A percentile compares a stretch with the other conserved stretches of the same genome.
These are phyloP conservation scores for Coemansia sp. DNA, from an alignment of 192 early-diverging fungal genomes.

Conservation along the genomic window DNA sequence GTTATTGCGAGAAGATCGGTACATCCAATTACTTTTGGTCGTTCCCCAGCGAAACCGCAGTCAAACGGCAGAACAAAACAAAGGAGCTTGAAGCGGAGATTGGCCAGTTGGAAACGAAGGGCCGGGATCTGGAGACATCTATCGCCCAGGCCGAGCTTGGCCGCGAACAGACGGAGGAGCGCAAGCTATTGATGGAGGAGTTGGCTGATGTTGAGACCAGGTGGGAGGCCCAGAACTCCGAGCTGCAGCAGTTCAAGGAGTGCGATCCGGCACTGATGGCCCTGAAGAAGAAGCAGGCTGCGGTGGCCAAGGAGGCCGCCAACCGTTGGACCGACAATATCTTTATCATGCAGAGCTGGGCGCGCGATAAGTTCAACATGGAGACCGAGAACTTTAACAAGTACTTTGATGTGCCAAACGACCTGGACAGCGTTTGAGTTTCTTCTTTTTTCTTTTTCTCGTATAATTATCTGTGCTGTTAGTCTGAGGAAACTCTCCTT, in stretches of 20 bases:
- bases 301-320: conserved; percentile 67
- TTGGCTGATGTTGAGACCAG: conserved; percentile 56
- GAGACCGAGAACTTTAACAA: conserved; percentile 63
- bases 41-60: conserved; percentile 72
- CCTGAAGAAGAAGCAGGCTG: conserved; percentile 62
- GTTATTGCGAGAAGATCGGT: conserved; percentile 83
- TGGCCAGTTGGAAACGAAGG: conserved; percentile 45
- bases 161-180: conserved; percentile 68
- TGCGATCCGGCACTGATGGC: conserved; percentile 75
- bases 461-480: background rate
- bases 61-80: conserved; percentile 55
- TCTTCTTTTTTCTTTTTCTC: background rate
- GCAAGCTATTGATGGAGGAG: conserved; percentile 54
- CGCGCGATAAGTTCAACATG: conserved; percentile 68
- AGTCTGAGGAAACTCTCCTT: background rate
- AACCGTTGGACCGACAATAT: conserved; percentile 93
- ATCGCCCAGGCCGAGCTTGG: conserved; percentile 59
- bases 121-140: conserved; percentile 45
- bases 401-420: conserved; percentile 68
- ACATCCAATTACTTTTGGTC: conserved; percentile 92
- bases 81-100: conserved; percentile 57
- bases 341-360: conserved; percentile 79
- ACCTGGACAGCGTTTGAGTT: conserved; percentile 63
- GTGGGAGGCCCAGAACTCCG: conserved; percentile 49
- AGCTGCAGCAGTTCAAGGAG: conserved; percentile 70